Evolutionary conservation across 805 yeast genomes (phyloP), one percentile per base, ranked within the genome.

Genomic region (Saccharomyces eubayanus): DNA sequence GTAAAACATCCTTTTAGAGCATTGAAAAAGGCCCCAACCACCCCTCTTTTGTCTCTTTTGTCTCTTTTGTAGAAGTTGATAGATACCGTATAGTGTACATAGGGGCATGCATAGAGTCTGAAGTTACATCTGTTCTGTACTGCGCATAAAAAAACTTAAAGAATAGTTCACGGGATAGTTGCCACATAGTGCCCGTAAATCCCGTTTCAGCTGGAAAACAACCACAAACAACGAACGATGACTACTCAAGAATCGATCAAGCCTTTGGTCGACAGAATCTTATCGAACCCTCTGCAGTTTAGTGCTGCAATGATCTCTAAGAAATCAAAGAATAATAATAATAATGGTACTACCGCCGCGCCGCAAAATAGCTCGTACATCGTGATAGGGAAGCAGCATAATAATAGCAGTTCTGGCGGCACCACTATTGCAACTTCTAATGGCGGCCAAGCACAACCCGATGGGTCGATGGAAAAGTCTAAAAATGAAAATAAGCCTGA

Each of bases 181-280:
- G 20, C 16, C 12, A n/a, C 43, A 36, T 16, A 36, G 43, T 6
- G 11, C 24, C 43, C 3, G 43, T 36, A 36, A 36, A 36, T 36
- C 43, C 43, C 24, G n/a, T n/a, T 8, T 16, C 43, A 5, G 8
- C 20, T 36, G 43, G 9, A 8, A 30, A 21, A 28, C n/a, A 20
- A 41, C 12, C 11, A 5, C 11, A 24, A 16, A 5, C 11, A 24
- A 10, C 46, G 30, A 9, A 36, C 24, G 28, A 66, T 65, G 68
- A 59, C 64, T 24, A 60, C 65, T 14, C 68, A 61, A 48, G 68
- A 67, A 31, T 58, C 66, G 28, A 53, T 68, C 45, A 66, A 67
- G 50, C 87, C 88, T n/a, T 66, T 82, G 47, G 79, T 83, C 55
- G 87, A 83, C 61, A 74, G 86, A 61, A 75, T 84, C 53, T 72